Evolutionary conservation across 2,329 filamentous ascomycete genomes (phyloP).

Genomic region (Didymella pomorum): DNA sequence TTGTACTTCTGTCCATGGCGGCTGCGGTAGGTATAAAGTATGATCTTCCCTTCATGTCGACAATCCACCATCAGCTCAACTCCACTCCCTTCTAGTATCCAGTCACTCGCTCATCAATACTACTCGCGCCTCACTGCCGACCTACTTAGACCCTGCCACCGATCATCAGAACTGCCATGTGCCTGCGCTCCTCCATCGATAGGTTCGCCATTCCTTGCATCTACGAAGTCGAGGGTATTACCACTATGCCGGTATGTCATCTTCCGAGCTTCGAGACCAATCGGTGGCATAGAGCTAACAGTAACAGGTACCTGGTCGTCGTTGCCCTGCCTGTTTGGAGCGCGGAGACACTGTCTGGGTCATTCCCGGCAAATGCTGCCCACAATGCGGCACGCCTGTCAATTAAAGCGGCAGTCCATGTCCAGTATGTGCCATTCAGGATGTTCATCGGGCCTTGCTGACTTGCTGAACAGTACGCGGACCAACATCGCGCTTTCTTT

Average conservation of each 20-base stretch:
- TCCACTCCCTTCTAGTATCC: background rate
- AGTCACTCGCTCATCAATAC: conserved; percentile 3
- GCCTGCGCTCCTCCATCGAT: conserved; percentile 36
- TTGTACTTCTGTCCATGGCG: conserved; percentile 3
- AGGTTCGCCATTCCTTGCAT: conserved; percentile 39
- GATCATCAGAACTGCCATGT: conserved; percentile 30
- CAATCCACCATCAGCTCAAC: conserved; percentile 5
- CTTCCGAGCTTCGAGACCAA: background rate
- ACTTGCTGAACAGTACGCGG: conserved; percentile 1
- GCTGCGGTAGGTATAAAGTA: conserved; percentile 16
- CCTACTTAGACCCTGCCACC: background rate
- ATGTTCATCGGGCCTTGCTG: conserved; percentile 1
- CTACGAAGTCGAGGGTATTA: conserved; percentile 42
- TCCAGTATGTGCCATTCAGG: conserved; percentile 7
- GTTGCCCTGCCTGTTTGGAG: conserved; percentile 51
- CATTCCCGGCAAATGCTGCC: conserved; percentile 52
- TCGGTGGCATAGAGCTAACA: conserved; percentile 5
- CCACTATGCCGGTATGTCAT: conserved; percentile 47
- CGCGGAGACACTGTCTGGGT: conserved; percentile 53
- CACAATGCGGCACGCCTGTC: conserved; percentile 51
- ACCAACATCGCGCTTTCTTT: background rate
- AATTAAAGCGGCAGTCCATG: conserved; percentile 31
- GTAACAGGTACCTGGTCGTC: conserved; percentile 50
- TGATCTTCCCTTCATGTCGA: conserved; percentile 1
- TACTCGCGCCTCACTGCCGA: background rate